Percentiles rank a stretch among this genome's conserved stretches.
phyloP scores from a whole-genome alignment of 352 stramenopile species.

The Globisporangium spinosum region DNA sequence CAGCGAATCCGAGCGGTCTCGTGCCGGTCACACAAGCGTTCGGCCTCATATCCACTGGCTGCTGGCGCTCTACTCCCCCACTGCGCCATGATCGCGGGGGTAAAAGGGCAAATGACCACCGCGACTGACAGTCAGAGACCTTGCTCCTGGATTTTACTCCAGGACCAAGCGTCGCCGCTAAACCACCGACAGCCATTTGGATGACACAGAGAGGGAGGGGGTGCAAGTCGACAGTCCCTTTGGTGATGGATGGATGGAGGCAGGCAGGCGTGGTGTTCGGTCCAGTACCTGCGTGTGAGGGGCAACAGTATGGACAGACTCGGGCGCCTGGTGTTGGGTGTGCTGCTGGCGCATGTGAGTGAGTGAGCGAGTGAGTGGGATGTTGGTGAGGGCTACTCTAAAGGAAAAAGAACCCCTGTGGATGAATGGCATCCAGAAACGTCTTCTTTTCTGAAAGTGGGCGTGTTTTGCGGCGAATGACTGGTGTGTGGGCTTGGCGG shows the following conservation, averaged over 20 bases:
- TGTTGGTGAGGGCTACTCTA: background rate
- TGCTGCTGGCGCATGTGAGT: background rate
- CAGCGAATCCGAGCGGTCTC: background rate
- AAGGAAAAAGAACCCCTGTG: background rate
- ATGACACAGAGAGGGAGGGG: background rate
- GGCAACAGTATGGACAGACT: background rate
- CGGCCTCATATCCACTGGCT: background rate
- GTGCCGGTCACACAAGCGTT: background rate
- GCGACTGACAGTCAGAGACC: background rate
- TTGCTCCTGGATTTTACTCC: background rate
- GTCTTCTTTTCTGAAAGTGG: no score
- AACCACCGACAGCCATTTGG: background rate
- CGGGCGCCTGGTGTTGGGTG: background rate
- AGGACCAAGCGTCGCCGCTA: background rate
- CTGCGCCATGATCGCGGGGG: background rate
- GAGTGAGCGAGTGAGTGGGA: background rate
- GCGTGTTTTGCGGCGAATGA: no score
- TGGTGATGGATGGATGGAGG: background rate
- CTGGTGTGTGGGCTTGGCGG: no score
- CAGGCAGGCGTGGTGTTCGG: background rate
- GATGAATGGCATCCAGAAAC: background rate
- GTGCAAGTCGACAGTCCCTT: background rate
- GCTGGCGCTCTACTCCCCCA: background rate
- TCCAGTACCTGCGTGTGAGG: background rate
- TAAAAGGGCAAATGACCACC: background rate